These are phyloP conservation scores for Nepenthes gracilis DNA, from an alignment of 148 eudicot genomes.

Conservation along the genomic window DNA sequence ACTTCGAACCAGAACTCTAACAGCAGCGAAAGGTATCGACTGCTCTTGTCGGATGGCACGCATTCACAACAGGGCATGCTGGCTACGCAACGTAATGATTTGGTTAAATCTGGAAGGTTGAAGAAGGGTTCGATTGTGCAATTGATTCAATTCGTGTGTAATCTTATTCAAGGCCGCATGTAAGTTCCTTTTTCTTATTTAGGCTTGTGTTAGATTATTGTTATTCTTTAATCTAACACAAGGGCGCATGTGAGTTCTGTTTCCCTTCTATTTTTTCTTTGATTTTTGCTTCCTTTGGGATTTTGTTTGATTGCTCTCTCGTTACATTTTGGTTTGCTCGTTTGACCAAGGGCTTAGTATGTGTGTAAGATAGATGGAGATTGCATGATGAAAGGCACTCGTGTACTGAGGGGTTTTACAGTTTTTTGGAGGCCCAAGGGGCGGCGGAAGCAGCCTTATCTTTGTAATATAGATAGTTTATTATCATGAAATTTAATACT, in stretches of 20 bases:
- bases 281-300: conserved; percentile 4
- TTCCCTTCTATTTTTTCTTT: not conserved
- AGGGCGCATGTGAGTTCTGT: conserved; percentile 24
- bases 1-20: conserved; percentile 10
- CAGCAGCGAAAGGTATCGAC: conserved; percentile 39
- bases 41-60: conserved; percentile 60
- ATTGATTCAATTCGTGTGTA: conserved; percentile 35
- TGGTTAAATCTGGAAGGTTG: conserved; percentile 28
- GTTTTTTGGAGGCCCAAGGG: no score
- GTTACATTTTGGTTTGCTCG: not conserved
- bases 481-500: no score
- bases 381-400: no score
- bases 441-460: no score
- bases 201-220: not conserved
- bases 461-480: no score
- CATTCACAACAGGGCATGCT: conserved; percentile 68
- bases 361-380: no score
- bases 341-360: no score
- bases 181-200: conserved; percentile 9
- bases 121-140: conserved; percentile 58
- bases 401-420: no score
- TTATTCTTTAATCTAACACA: conserved; percentile 21
- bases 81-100: conserved; percentile 53
- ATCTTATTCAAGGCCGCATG: conserved; percentile 37
- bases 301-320: not conserved